Evolutionary conservation across 257 asterid species (phyloP), one percentile per base, ranked within the genome.

Genomic region (Verbena officinalis): DNA sequence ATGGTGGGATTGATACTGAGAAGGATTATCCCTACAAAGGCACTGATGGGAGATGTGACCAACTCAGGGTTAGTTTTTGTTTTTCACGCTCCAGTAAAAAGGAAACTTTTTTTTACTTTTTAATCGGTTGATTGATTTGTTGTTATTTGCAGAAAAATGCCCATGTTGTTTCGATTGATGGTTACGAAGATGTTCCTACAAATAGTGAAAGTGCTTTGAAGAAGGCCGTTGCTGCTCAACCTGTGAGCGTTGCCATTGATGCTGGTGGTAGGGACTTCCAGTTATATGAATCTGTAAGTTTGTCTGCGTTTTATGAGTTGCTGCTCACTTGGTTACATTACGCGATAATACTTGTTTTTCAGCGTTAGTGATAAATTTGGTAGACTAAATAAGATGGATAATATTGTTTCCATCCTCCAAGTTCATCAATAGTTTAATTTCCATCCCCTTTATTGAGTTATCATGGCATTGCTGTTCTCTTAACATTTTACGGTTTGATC

Each of bases 231-330:
- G 87, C 90, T 0, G 63, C 15, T 63, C 96, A 89, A 39, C 86
- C 86, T 0, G 63, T 89, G 10, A 73, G 83, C 24, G 83, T 89
- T 43, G 95, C 96, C 38, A 70, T 89, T 52, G 96, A 86, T 72
- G 95, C 74, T 22, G 84, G 88, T 50, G 84, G 95, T 58, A 48
- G 77, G 55, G 93, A 79, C 79, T 86, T 89, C 74, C 95, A 86
- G 73, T 76, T 80, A 23, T 89, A 89, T 55, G 46, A 59, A 16
- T 80, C 84, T 7, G 95, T 86, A 65, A 75, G 77, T 64, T 46
- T 51, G 15, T 9, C 55, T 1, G 14, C 14, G 0, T 19, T 3
- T 22, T 3, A 2, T 5, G 33, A 27, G 33, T 27, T 27, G 5
- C 33, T 27, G 2, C 4, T 27, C 33, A 5, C 5, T 2, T 27